phyloP scores from a whole-genome alignment of 2,329 filamentous ascomycete species.

The Aspergillus bombycis region DNA sequence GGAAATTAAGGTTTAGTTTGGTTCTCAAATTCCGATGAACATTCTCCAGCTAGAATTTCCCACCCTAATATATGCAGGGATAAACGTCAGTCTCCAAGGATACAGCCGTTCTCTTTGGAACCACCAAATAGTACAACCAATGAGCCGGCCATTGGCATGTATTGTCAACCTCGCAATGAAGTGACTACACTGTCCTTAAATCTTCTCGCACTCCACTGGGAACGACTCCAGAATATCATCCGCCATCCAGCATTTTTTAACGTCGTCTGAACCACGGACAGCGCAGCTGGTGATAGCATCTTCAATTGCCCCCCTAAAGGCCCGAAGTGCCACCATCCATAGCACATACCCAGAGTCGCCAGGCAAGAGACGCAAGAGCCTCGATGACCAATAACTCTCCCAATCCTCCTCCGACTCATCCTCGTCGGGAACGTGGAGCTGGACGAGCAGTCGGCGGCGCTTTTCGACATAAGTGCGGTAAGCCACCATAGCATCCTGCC shows the following conservation, averaged over 20 bases:
- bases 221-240: accelerated
- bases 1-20: no score
- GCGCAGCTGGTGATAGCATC: background rate
- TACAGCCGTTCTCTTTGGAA: background rate
- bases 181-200: background rate
- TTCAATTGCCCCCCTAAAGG: background rate
- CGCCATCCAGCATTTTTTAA: background rate
- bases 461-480: background rate
- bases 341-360: background rate
- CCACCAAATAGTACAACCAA: background rate
- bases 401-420: accelerated
- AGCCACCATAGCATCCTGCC: background rate
- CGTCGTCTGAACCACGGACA: background rate
- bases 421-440: background rate
- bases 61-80: background rate
- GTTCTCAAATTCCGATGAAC: background rate
- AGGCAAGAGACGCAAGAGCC: background rate
- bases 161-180: background rate
- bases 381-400: background rate
- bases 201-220: background rate
- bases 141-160: background rate
- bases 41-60: background rate
- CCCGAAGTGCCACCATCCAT: background rate
- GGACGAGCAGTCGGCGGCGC: background rate
- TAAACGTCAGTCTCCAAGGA: background rate